phyloP scores from a whole-genome alignment of 192 early-diverging fungal species.

The Coemansia sp. region DNA sequence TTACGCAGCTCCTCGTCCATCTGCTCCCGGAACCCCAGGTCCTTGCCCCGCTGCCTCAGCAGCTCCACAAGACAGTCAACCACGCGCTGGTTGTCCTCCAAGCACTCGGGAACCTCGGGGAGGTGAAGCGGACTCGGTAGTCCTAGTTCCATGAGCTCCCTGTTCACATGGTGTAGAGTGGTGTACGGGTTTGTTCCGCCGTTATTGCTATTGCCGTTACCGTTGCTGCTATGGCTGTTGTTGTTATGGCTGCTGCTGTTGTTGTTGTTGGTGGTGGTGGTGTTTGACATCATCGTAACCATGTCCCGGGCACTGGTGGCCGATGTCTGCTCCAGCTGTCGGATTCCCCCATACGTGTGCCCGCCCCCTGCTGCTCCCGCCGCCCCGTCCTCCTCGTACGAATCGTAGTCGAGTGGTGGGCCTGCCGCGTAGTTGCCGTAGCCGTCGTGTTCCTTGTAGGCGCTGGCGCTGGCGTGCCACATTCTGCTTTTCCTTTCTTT shows the following conservation, averaged over 20 bases:
- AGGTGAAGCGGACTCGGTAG: slow-evolving; percentile 49
- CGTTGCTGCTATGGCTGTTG: not conserved
- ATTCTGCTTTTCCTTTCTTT: slow-evolving; percentile 8
- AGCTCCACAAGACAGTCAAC: slow-evolving; percentile 43
- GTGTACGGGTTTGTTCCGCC: slow-evolving; percentile 25
- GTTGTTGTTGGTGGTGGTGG: too few relatives aligned
- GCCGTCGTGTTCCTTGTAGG: slow-evolving; percentile 2
- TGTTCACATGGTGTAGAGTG: slow-evolving; percentile 46
- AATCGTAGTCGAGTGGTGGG: slow-evolving; percentile 20
- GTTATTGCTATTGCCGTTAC: too few relatives aligned
- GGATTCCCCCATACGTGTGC: slow-evolving; percentile 45
- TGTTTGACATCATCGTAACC: not conserved
- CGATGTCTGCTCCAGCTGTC: slow-evolving; percentile 53
- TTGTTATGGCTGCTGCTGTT: too few relatives aligned
- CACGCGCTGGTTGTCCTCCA: slow-evolving; percentile 50
- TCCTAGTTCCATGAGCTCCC: slow-evolving; percentile 50
- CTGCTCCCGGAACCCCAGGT: slow-evolving; percentile 41
- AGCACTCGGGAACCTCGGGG: slow-evolving; percentile 34
- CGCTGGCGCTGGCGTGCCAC: slow-evolving; percentile 32
- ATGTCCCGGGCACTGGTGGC: slow-evolving; percentile 30
- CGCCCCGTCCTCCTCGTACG: slow-evolving; percentile 26
- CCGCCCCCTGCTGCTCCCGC: not conserved
- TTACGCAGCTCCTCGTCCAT: too few relatives aligned
- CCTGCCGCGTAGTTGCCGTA: slow-evolving; percentile 11
- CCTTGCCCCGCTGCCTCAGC: slow-evolving; percentile 30